Evolutionary conservation across 106 monocot genomes (phyloP), one percentile per base, ranked within the genome.

Genomic region (Dendrobium catenatum): DNA sequence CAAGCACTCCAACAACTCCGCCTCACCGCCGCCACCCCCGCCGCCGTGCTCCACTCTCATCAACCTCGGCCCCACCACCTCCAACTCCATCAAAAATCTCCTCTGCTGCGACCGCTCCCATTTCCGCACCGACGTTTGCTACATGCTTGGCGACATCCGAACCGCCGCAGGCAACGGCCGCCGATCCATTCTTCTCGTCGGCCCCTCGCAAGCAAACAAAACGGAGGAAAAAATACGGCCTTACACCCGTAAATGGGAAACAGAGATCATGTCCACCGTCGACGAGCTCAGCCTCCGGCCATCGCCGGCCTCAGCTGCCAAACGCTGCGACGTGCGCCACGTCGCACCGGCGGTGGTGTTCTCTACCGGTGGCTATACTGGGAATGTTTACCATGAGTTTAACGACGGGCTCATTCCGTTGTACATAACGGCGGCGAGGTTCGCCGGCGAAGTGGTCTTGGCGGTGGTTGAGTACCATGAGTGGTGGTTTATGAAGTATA

Each of bases 331-430:
- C 31, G 89, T 97, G 16, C 42, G n/a, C 11, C 92, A 97, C 59
- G 81, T 80, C 18, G 90, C 87, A 1, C 92, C 96, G 2, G 96
- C 92, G 10, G 76, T 97, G 6, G 83, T 97, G 26, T 94, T 97
- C 85, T 97, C 92, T 18, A 89, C 97, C 4, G 97, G 94, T 41
- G 97, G 97, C 5, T 97, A 97, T 89, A 97, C 97, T 6, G 97
- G 97, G 5, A 97, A 96, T 86, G 89, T 97, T n/a, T 97, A 89
- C 85, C 97, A 97, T 76, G 54, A 15, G 17, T 31, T 44, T 86
- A 95, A 88, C 85, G 95, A 95, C 55, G 95, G 95, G 29, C 79
- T 95, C 76, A 83, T 95, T 16, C 95, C 95, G 41, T 54, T 95
- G 73, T 95, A 86, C 42, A 81, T 93, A 27, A 95, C 95, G 75